These are phyloP conservation scores for Papiliotrema nemorosa DNA, from an alignment of 1,284 basidiomycete genomes.

Conservation along the genomic window DNA sequence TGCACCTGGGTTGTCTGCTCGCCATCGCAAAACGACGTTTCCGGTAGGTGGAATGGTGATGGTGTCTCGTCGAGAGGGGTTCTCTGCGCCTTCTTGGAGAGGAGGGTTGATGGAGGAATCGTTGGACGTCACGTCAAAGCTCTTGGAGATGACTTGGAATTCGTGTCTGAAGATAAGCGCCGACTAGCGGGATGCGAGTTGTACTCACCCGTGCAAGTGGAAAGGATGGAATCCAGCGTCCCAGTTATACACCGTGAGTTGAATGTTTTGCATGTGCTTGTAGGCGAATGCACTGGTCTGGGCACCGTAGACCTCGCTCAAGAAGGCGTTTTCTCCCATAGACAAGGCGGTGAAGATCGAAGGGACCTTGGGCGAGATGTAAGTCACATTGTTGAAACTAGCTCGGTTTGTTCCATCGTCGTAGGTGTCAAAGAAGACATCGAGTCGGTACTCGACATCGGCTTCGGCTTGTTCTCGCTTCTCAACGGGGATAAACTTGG, in stretches of 20 bases:
- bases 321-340: slow-evolving; percentile 70
- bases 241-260: slow-evolving; percentile 80
- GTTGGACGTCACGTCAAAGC: slow-evolving; percentile 67
- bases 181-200: neutral
- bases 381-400: slow-evolving; percentile 46
- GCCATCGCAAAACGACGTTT: slow-evolving; percentile 50
- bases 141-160: slow-evolving; percentile 71
- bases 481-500: slow-evolving; percentile 46
- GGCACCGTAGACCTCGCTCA: slow-evolving; percentile 67
- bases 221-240: slow-evolving; percentile 52
- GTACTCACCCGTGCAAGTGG: slow-evolving; percentile 49
- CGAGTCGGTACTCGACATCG: slow-evolving; percentile 44
- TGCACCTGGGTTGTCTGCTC: slow-evolving; percentile 55
- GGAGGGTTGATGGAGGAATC: slow-evolving; percentile 79
- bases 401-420: slow-evolving; percentile 51
- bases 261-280: slow-evolving; percentile 69
- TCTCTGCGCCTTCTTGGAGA: slow-evolving; percentile 65
- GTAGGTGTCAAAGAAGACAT: slow-evolving; percentile 52
- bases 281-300: slow-evolving; percentile 66
- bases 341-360: slow-evolving; percentile 69
- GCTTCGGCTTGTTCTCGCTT: slow-evolving; percentile 37
- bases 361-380: slow-evolving; percentile 58
- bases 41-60: slow-evolving; percentile 51
- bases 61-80: slow-evolving; percentile 78
- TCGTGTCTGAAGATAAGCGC: slow-evolving; percentile 60